Base-by-base conservation (phyloP, 2,329 filamentous ascomycete genomes). In the Aspergillus versicolor region DNA sequence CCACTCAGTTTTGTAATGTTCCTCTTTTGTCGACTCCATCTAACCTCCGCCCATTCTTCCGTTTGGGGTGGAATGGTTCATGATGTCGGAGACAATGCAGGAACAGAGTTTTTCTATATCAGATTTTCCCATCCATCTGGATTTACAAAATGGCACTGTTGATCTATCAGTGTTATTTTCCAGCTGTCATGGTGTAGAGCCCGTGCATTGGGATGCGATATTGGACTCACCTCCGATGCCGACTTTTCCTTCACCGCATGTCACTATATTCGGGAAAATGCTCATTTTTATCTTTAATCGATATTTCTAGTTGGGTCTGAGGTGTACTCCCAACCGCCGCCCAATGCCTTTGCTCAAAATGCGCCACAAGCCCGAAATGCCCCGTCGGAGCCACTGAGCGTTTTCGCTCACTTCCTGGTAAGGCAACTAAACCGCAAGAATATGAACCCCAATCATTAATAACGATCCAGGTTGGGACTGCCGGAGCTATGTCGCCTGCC, bases 371-470 rank as follows among this genome's bases (percentile, higher is more conserved):
- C 24, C 21, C 22, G 45, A 13, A 11, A 53, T 9, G 37, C 50
- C 8, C 34, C 49, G 19, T 17, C 63, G 11, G 63, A 63, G 15
- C 61, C 62, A 12, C 68, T 67, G 53, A 61, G 53, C 12, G 71
- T 73, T 9, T 73, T 73, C 54, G 71, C 72, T 17, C 72, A 74
- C 60, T 73, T 71, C 44, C 68, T 74, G 27, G 71, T 72, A 57
- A 63, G 68, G 19, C 22, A 30, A 30, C 27, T 30, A 11, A 21
- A 22, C 27, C 13, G 41, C 24, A n/a, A 34, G 12, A 38, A 4
- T 52, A 3, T 6, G 22, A 21, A 34, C n/a, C 7, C 15, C 15
- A 47, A 21, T 5, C 21, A 7, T 21, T 43, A 9, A 12, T 52
- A 21, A 63, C 38, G 15, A 45, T 34, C 3, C 13, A 71, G 67